phyloP scores from a whole-genome alignment of 192 early-diverging fungal species.

The Diversispora eburnea region DNA sequence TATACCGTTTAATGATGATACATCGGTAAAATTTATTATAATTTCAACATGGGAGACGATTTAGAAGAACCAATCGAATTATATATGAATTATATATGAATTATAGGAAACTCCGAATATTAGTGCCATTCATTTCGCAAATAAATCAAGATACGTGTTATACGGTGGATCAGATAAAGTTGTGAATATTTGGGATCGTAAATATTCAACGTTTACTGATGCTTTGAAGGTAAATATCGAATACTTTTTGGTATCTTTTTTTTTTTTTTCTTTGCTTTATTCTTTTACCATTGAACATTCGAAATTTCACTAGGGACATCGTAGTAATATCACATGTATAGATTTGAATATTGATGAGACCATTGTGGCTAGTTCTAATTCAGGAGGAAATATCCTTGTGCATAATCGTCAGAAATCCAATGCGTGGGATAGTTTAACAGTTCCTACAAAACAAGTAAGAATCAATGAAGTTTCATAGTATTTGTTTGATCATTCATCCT shows the following conservation, averaged over 20 bases:
- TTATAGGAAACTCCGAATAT: background rate
- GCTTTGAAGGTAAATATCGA: constrained; percentile 17
- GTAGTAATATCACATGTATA: constrained; percentile 25
- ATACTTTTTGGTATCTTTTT: background rate
- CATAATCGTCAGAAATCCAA: constrained; percentile 28
- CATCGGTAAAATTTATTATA: background rate
- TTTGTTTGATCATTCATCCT: too few relatives aligned
- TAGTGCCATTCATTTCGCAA: constrained; percentile 10
- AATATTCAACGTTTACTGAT: constrained; percentile 17
- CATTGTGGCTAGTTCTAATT: constrained; percentile 23
- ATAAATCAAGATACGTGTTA: constrained; percentile 26
- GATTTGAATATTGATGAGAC: constrained; percentile 30
- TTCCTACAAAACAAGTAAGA: constrained; percentile 10
- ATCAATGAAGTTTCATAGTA: background rate
- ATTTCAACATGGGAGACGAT: too few relatives aligned
- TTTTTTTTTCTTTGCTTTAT: background rate
- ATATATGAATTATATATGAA: too few relatives aligned
- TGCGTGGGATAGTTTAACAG: constrained; percentile 18
- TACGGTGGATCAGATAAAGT: constrained; percentile 31
- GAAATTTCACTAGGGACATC: constrained; percentile 26
- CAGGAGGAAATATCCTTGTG: constrained; percentile 28
- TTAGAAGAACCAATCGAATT: too few relatives aligned
- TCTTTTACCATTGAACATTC: background rate
- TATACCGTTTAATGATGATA: constrained; percentile 6
- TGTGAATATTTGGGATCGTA: constrained; percentile 29